These are phyloP conservation scores for Saksenaea vasiformis DNA, from an alignment of 371 early-diverging fungal species.

Conservation along the genomic window DNA sequence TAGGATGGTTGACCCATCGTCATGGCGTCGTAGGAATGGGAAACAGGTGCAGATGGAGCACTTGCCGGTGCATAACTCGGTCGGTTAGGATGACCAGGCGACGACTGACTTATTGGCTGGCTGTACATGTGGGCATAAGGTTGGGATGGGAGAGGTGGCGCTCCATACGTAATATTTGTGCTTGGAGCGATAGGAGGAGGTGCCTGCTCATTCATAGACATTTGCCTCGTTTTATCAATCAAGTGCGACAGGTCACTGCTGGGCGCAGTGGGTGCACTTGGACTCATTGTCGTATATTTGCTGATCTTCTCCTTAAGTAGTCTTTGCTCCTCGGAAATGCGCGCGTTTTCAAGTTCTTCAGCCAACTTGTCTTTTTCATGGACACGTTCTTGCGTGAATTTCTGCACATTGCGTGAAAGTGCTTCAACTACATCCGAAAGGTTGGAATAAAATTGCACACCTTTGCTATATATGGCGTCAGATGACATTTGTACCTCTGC, in stretches of 20 bases:
- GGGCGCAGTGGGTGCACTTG: conserved; percentile 20
- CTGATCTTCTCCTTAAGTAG: conserved; percentile 73
- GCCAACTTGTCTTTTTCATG: conserved; percentile 69
- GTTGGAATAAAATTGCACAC: conserved; percentile 80
- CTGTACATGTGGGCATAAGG: conserved; percentile 11
- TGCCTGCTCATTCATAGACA: conserved; percentile 28
- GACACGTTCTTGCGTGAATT: conserved; percentile 68
- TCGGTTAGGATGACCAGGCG: not conserved
- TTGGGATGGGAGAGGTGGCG: conserved; percentile 20
- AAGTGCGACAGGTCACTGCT: conserved; percentile 29
- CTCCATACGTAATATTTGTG: not conserved
- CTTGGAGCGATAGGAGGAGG: conserved; percentile 17
- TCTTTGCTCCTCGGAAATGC: conserved; percentile 71
- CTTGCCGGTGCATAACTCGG: conserved; percentile 21
- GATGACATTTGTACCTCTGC: not conserved
- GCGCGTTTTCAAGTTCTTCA: conserved; percentile 57
- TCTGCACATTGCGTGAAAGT: conserved; percentile 60
- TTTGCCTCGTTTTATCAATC: conserved; percentile 30
- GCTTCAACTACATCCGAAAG: conserved; percentile 66
- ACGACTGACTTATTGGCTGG: not conserved
- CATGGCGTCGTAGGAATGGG: conserved; percentile 17
- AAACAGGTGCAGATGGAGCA: conserved; percentile 21
- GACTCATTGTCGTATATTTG: conserved; percentile 23
- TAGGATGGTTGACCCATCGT: not conserved
- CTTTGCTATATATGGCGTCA: conserved; percentile 43